Evolutionary conservation across 768 basidiomycete species (phyloP), one percentile per base, ranked within the genome.

Genomic region (Mycena olivaceomarginata): DNA sequence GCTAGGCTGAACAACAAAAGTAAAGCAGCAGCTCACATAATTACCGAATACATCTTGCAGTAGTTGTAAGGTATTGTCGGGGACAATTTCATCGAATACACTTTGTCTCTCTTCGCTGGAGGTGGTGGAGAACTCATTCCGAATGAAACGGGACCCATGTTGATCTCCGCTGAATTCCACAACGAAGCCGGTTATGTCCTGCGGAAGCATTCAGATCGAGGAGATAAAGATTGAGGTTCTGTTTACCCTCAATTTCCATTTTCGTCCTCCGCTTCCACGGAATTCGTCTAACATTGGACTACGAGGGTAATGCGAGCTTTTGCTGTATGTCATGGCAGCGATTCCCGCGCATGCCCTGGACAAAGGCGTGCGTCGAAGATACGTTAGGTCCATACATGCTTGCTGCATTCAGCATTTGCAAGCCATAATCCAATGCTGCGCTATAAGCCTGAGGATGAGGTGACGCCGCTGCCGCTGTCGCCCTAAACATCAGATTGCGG

Each of bases 41-140:
- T 99, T 99, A 72, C 98, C 98, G 83, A 98, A 99, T 60, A 98
- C 95, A 82, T 98, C 97, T 81, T 94, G 94, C 76, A 97, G 94
- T 69, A 99, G 89, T 69, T 93, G 91, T 63, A 97, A 84, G 5
- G 93, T 90, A 81, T 94, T 92, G 57, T 90, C 85, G 31, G 97
- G 96, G 25, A 96, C 90, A 80, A 99, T 95, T 86, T 99, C 98
- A 65, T 95, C 93, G 77, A 97, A 98, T 48, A 98, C 89, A 45
- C 88, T 84, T 79, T 95, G 92, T 83, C 93, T 94, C 81, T 97
- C 97, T 75, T 96, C 96, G 51, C 89, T 89, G n/a, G 92, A 89
- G 6, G 96, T 94, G 3, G 86, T 87, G 83, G 95, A 93, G 53
- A 99, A 89, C 82, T 95, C 94, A 80, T 95, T 93, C 83, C 99